These are phyloP conservation scores for Entoloma clypeatum DNA, from an alignment of 1,284 basidiomycete species.

Conservation along the genomic window DNA sequence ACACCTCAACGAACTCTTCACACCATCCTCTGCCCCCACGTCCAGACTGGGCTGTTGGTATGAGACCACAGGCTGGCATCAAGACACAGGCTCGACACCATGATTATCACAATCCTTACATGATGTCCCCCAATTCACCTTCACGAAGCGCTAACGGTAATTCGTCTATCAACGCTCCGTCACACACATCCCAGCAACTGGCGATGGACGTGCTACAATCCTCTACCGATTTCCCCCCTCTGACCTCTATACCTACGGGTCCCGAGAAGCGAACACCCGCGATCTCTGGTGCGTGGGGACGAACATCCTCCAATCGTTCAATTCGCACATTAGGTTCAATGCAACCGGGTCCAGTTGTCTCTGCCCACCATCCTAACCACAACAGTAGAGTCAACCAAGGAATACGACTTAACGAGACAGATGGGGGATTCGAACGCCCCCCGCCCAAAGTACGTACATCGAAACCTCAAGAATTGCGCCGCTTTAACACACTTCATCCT, in stretches of 20 bases:
- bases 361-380: constrained; percentile 34
- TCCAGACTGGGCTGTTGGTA: constrained; percentile 81
- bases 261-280: constrained; percentile 48
- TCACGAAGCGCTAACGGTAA: constrained; percentile 32
- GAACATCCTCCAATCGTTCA: constrained; percentile 49
- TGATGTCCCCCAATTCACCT: constrained; percentile 36
- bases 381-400: constrained; percentile 16
- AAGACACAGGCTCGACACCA: constrained; percentile 44
- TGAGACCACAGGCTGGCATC: constrained; percentile 68
- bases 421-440: constrained; percentile 47
- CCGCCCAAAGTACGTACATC: constrained; percentile 39
- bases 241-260: constrained; percentile 39
- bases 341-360: constrained; percentile 25
- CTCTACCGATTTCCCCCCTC: constrained; percentile 65
- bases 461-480: background rate
- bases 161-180: constrained; percentile 22
- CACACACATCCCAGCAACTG: constrained; percentile 25
- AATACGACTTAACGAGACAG: constrained; percentile 44
- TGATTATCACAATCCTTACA: constrained; percentile 32
- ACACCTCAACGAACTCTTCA: constrained; percentile 65
- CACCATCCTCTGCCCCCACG: constrained; percentile 75
- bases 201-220: constrained; percentile 48
- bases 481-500: background rate
- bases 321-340: constrained; percentile 43
- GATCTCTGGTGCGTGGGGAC: constrained; percentile 66